Conservation (phyloP, 2,329 filamentous ascomycete genomes). For the Penicillium sp. region DNA sequence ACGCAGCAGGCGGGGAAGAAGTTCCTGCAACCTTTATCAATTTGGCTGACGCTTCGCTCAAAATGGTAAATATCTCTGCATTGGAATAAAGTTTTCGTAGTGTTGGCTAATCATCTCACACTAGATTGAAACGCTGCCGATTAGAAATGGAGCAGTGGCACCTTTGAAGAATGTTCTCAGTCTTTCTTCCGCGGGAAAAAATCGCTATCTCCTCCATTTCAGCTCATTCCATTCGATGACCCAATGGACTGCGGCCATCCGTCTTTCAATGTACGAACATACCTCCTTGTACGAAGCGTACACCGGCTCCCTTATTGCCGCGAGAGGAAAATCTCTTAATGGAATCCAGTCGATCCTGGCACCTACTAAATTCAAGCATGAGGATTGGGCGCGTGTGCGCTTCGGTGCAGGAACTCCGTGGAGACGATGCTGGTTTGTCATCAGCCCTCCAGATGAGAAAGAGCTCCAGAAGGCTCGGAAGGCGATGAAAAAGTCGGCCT, state of each 20-base stretch:
- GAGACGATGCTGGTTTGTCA: constrained; percentile 95
- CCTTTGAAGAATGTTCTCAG: constrained; percentile 92
- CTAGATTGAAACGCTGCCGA: constrained; percentile 84
- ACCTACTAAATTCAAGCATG: constrained; percentile 68
- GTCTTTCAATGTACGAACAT: constrained; percentile 91
- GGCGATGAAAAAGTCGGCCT: constrained; percentile 71
- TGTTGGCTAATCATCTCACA: constrained; percentile 26
- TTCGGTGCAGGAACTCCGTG: constrained; percentile 96
- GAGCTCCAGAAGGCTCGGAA: constrained; percentile 82
- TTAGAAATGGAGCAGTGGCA: constrained; percentile 70
- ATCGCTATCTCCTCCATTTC: constrained; percentile 93
- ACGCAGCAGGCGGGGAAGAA: constrained; percentile 80
- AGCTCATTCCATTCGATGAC: constrained; percentile 89
- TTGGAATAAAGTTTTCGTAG: background rate
- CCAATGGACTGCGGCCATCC: constrained; percentile 94
- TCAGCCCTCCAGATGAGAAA: constrained; percentile 90
- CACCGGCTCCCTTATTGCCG: constrained; percentile 90
- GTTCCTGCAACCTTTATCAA: constrained; percentile 93
- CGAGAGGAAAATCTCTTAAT: constrained; percentile 84
- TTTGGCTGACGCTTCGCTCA: constrained; percentile 92
- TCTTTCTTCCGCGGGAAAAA: constrained; percentile 90
- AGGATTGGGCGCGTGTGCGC: constrained; percentile 91
- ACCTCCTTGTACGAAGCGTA: constrained; percentile 92
- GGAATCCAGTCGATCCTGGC: constrained; percentile 89
- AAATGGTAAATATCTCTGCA: constrained; percentile 67